A percentile compares a stretch with the other conserved stretches of the same genome.
Evolutionary conservation across 164 flowering plant species (phyloP).

Genomic region (Stephania japonica): DNA sequence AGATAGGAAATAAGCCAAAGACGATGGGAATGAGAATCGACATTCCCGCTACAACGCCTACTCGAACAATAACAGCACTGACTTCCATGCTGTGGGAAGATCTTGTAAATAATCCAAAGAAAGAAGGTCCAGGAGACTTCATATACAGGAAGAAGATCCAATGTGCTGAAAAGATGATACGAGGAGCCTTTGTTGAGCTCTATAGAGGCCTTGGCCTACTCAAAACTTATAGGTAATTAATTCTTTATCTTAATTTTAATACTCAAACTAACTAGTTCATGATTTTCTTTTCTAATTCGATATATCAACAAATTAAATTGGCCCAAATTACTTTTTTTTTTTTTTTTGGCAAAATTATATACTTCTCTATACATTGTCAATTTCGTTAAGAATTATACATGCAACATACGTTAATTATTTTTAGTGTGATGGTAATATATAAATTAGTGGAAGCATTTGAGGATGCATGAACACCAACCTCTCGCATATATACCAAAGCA

Average conservation of each 20-base stretch:
- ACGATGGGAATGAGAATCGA: conserved; percentile 59
- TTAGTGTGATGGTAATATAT: no score
- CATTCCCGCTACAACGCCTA: conserved; percentile 60
- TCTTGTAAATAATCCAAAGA: conserved; percentile 61
- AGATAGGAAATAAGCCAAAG: conserved; percentile 47
- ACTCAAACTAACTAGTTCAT: neutral
- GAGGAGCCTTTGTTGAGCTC: conserved; percentile 90
- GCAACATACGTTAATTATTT: no score
- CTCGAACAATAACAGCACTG: conserved; percentile 52
- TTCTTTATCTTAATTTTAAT: neutral
- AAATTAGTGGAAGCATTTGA: no score
- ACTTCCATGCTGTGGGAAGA: conserved; percentile 87
- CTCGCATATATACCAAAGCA: no score
- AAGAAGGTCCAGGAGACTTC: conserved; percentile 44
- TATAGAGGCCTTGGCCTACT: conserved; percentile 78
- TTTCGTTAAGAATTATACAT: no score
- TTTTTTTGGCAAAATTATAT: no score
- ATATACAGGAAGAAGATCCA: conserved; percentile 68
- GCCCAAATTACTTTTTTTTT: no score
- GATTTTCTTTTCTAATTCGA: no score
- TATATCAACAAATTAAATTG: no score
- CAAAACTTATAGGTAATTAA: conserved; percentile 66
- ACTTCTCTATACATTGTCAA: no score
- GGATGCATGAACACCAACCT: no score
- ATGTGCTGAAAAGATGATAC: conserved; percentile 86